phyloP scores from a whole-genome alignment of 129 eudicot genomes.

The Helianthus tuberosus region DNA sequence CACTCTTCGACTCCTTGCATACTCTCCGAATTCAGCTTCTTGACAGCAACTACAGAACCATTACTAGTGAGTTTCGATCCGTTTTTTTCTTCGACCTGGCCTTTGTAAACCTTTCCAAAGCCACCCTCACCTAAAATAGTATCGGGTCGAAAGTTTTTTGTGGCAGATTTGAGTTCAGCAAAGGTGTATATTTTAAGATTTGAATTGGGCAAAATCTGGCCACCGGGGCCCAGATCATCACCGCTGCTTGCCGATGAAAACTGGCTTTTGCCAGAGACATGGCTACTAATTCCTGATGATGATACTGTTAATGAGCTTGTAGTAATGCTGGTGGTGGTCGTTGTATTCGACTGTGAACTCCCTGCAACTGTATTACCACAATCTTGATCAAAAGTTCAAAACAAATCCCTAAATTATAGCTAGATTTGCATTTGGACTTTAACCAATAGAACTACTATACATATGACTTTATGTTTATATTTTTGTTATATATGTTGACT shows the following conservation, averaged over 20 bases:
- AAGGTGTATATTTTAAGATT: conserved; percentile 3
- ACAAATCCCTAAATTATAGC: neutral
- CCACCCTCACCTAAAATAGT: conserved; percentile 21
- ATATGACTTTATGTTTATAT: no score
- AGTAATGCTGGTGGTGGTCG: conserved; percentile 31
- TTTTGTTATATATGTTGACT: no score
- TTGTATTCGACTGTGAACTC: conserved; percentile 42
- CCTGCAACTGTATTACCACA: conserved; percentile 41
- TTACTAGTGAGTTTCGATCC: conserved; percentile 14
- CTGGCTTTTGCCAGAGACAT: conserved; percentile 59
- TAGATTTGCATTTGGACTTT: no score
- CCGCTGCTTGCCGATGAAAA: conserved; percentile 64
- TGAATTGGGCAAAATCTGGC: conserved; percentile 16
- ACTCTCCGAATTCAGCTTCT: conserved; percentile 19
- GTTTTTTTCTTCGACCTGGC: neutral
- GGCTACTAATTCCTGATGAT: conserved; percentile 45
- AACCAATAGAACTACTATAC: no score
- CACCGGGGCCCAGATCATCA: conserved; percentile 38
- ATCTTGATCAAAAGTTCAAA: conserved; percentile 8
- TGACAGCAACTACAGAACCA: conserved; percentile 39
- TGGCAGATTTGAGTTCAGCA: conserved; percentile 17
- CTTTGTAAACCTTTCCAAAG: conserved; percentile 24
- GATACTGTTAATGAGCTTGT: conserved; percentile 35
- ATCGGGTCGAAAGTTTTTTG: conserved; percentile 9
- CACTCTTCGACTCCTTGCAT: conserved; percentile 21